A percentile compares a stretch with the other conserved stretches of the same genome.
Evolutionary conservation across 2,329 filamentous ascomycete species (phyloP).

Genomic region (Sporothrix mexicana): DNA sequence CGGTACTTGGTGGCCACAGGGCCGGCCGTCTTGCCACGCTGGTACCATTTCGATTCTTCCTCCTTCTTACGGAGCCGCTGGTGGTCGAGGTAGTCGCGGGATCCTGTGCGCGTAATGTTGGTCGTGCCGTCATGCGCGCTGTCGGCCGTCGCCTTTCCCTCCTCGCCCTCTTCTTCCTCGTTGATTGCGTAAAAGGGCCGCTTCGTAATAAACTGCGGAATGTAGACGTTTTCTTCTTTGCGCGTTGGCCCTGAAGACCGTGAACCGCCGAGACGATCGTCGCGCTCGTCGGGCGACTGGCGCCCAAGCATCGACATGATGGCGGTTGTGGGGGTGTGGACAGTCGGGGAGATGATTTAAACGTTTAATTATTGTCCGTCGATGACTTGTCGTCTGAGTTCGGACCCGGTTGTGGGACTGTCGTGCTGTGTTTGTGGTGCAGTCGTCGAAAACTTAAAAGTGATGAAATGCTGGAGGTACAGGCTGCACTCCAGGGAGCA

Average conservation of each 20-base stretch:
- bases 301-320: slow-evolving; percentile 38
- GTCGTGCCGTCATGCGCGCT: slow-evolving; percentile 13
- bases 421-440: neutral
- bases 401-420: neutral
- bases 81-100: slow-evolving; percentile 84
- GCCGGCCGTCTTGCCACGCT: slow-evolving; percentile 81
- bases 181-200: slow-evolving; percentile 92
- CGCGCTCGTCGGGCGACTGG: slow-evolving; percentile 39
- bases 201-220: slow-evolving; percentile 96
- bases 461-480: neutral
- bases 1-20: slow-evolving; percentile 95
- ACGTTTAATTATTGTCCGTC: too few relatives aligned
- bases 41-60: slow-evolving; percentile 86
- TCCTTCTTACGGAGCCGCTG: slow-evolving; percentile 83
- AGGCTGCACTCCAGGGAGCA: neutral
- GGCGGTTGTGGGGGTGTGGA: slow-evolving; percentile 5
- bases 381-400: neutral
- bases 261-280: slow-evolving; percentile 38
- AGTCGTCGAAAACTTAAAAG: neutral
- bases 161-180: slow-evolving; percentile 50
- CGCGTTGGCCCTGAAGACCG: slow-evolving; percentile 35
- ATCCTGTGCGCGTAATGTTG: slow-evolving; percentile 16
- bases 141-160: slow-evolving; percentile 44
- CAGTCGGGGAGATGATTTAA: too few relatives aligned
- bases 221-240: slow-evolving; percentile 98